Evolutionary conservation across 2,329 filamentous ascomycete species (phyloP).

Genomic region (Trichophaea hybrida): DNA sequence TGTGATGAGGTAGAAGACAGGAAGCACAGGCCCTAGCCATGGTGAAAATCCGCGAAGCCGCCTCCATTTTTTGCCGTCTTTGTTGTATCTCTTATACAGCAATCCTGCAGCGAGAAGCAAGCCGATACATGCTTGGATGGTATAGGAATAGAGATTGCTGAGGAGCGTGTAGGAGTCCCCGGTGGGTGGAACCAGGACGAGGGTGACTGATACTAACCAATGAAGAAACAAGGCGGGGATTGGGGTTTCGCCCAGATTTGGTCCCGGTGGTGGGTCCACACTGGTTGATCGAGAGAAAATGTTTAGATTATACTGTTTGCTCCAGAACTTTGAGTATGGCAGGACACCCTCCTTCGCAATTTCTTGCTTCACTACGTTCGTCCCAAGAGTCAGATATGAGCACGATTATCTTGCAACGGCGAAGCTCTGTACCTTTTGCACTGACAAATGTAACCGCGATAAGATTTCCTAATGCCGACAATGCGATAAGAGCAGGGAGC

Average conservation of each 20-base stretch:
- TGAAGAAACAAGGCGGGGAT: slow-evolving; percentile 32
- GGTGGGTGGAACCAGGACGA: slow-evolving; percentile 29
- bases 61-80: slow-evolving; percentile 7
- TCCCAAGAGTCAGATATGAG: slow-evolving; percentile 19
- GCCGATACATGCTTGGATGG: slow-evolving; percentile 30
- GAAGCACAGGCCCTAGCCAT: slow-evolving; percentile 9
- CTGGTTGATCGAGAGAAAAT: slow-evolving; percentile 26
- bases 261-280: slow-evolving; percentile 7
- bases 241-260: slow-evolving; percentile 26
- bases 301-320: slow-evolving; percentile 28
- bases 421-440: slow-evolving; percentile 29
- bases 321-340: slow-evolving; percentile 38
- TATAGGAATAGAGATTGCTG: slow-evolving; percentile 32
- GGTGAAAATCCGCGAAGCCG: slow-evolving; percentile 13
- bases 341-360: slow-evolving; percentile 46
- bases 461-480: slow-evolving; percentile 44
- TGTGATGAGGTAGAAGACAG: slow-evolving; percentile 14
- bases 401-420: no score
- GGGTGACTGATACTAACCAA: slow-evolving; percentile 30
- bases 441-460: slow-evolving; percentile 44
- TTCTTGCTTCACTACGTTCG: slow-evolving; percentile 40
- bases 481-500: slow-evolving; percentile 39
- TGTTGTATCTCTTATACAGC: slow-evolving; percentile 24
- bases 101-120: slow-evolving; percentile 30
- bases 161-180: slow-evolving; percentile 26